Evolutionary conservation across 129 eudicot genomes (phyloP).

Genomic region (Calendula officinalis): DNA sequence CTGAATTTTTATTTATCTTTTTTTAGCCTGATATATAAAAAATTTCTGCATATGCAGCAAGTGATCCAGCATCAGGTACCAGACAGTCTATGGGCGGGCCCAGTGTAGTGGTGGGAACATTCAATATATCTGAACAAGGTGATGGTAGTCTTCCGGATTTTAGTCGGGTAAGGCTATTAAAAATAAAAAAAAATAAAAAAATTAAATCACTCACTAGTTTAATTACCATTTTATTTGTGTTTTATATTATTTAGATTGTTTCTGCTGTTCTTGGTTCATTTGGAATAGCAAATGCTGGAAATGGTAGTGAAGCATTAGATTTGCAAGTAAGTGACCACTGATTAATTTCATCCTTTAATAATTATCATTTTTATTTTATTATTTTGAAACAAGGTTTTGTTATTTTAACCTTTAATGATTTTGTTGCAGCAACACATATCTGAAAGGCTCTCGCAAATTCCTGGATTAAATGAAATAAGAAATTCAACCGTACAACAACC

Average conservation of each 20-base stretch:
- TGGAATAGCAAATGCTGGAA: conserved; percentile 54
- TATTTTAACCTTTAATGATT: not conserved
- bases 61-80: conserved; percentile 57
- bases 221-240: conserved; percentile 5
- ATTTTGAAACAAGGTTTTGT: conserved; percentile 9
- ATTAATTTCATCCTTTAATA: conserved; percentile 2
- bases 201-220: not conserved
- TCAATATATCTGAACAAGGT: conserved; percentile 78
- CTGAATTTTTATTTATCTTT: not conserved
- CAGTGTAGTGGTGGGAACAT: conserved; percentile 71
- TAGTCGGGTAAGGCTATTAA: conserved; percentile 57
- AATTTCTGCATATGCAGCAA: conserved; percentile 42
- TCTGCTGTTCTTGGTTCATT: conserved; percentile 83
- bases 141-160: conserved; percentile 76
- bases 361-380: not conserved
- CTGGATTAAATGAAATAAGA: conserved; percentile 48
- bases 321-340: conserved; percentile 50
- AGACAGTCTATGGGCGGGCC: conserved; percentile 52
- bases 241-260: conserved; percentile 51
- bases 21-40: not conserved
- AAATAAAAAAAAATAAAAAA: not conserved
- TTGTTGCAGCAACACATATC: conserved; percentile 48
- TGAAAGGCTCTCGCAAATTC: conserved; percentile 49
- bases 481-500: conserved; percentile 46
- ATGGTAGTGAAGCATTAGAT: conserved; percentile 54